phyloP scores from a whole-genome alignment of 2,329 filamentous ascomycete genomes.

The Lasiodiplodia citricola region DNA sequence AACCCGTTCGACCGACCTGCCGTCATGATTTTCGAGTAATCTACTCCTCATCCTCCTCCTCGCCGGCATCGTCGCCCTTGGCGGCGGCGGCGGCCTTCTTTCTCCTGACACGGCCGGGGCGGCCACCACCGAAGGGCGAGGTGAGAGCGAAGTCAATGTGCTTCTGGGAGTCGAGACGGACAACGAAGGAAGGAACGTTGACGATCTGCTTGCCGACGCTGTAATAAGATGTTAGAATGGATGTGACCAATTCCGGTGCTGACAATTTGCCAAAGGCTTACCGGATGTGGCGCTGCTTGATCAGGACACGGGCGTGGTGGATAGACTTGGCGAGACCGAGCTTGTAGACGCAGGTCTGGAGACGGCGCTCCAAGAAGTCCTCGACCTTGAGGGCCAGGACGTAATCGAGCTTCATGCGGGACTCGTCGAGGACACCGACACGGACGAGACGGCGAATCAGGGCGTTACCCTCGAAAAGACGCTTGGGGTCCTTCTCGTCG shows the following conservation, averaged over 20 bases:
- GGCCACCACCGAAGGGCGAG: conserved; percentile 96
- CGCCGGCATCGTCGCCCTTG: conserved; percentile 78
- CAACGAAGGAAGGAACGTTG: conserved; percentile 99
- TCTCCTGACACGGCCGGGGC: conserved; percentile 95
- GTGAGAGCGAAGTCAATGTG: conserved; percentile 99
- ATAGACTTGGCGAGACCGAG: conserved; percentile 99
- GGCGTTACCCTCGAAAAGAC: conserved; percentile 99
- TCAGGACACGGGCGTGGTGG: conserved; percentile 99
- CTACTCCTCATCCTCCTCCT: conserved; percentile 81
- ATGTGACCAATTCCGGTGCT: conserved; percentile 15
- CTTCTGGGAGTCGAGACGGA: conserved; percentile 99
- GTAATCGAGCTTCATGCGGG: conserved; percentile 99
- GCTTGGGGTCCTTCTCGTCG: conserved; percentile 99
- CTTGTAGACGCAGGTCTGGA: conserved; percentile 99
- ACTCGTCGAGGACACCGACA: conserved; percentile 99
- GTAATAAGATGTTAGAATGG: conserved; percentile 21
- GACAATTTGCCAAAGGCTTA: conserved; percentile 39
- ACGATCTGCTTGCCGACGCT: conserved; percentile 99
- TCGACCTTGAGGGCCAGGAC: conserved; percentile 98
- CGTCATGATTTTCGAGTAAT: conserved; percentile 28
- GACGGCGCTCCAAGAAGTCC: conserved; percentile 99
- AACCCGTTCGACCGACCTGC: conserved; percentile 15
- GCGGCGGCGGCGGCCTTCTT: conserved; percentile 99
- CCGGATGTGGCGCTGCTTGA: conserved; percentile 99
- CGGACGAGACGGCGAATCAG: conserved; percentile 99